Evolutionary conservation across 176 grass and related monocot genomes (phyloP).

Genomic region (Echinochloa phyllopogon): DNA sequence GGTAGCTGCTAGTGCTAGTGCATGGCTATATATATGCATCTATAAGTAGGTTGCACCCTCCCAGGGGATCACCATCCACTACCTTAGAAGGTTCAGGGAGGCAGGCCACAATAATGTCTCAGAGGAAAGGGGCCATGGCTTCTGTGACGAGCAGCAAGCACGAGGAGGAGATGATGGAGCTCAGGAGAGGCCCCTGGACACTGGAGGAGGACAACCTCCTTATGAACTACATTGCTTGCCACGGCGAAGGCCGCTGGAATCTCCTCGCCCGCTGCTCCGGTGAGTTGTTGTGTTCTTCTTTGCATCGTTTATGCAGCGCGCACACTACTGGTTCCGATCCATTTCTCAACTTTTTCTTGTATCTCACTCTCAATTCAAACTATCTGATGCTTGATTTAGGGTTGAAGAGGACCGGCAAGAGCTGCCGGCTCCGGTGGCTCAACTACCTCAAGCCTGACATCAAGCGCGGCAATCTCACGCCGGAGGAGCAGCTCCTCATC

Average conservation of each 20-base stretch:
- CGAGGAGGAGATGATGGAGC: slow-evolving; percentile 67
- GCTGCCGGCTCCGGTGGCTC: slow-evolving; percentile 84
- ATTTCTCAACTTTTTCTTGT: not conserved
- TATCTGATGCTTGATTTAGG: slow-evolving; percentile 32
- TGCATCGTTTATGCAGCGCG: not conserved
- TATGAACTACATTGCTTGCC: slow-evolving; percentile 91
- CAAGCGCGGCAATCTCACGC: slow-evolving; percentile 80
- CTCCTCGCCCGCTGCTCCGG: slow-evolving; percentile 86
- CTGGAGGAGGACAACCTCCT: slow-evolving; percentile 88
- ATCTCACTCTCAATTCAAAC: not conserved
- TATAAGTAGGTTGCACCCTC: slow-evolving; percentile 50
- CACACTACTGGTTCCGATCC: not conserved
- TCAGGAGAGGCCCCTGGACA: slow-evolving; percentile 88
- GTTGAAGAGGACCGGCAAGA: slow-evolving; percentile 93
- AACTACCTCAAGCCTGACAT: slow-evolving; percentile 96
- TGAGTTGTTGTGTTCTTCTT: slow-evolving; percentile 18
- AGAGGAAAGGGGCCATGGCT: slow-evolving; percentile 65
- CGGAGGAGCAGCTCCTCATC: slow-evolving; percentile 90
- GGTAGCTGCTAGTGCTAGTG: slow-evolving; percentile 46
- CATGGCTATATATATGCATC: slow-evolving; percentile 47
- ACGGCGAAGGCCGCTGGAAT: slow-evolving; percentile 94
- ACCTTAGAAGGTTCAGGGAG: slow-evolving; percentile 25
- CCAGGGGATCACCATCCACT: slow-evolving; percentile 29
- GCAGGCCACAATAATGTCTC: slow-evolving; percentile 59
- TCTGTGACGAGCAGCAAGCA: slow-evolving; percentile 42